Evolutionary conservation across 2,329 filamentous ascomycete genomes (phyloP).

Genomic region (Thielaviopsis punctulata): DNA sequence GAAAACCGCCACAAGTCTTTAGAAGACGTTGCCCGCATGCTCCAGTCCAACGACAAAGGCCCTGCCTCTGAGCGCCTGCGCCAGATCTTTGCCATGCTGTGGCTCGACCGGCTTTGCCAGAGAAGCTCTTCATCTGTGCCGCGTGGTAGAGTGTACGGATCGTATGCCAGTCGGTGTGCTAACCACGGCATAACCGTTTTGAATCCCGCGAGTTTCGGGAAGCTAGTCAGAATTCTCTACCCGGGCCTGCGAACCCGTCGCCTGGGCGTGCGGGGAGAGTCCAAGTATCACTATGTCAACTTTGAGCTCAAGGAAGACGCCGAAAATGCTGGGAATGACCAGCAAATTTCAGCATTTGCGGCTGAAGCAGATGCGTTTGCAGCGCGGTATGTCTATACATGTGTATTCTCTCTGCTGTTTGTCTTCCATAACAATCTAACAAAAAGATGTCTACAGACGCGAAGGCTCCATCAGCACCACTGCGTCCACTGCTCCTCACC

Average conservation of each 20-base stretch:
- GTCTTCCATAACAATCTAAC: neutral
- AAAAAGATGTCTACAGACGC: too few relatives aligned
- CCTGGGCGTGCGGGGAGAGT: slow-evolving; percentile 85
- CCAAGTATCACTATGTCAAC: slow-evolving; percentile 89
- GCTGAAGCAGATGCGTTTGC: neutral
- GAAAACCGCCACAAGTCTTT: slow-evolving; percentile 50
- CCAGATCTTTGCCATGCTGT: slow-evolving; percentile 78
- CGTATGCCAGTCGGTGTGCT: slow-evolving; percentile 83
- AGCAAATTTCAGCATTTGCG: neutral
- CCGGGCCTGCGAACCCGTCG: slow-evolving; percentile 85
- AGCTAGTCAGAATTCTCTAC: slow-evolving; percentile 89
- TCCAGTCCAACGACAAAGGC: slow-evolving; percentile 63
- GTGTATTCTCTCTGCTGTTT: neutral
- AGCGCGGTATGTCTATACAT: neutral
- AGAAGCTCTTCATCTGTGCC: slow-evolving; percentile 75
- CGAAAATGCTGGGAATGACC: slow-evolving; percentile 7
- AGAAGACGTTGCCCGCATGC: slow-evolving; percentile 55
- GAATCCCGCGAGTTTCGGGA: slow-evolving; percentile 94
- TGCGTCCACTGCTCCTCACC: neutral
- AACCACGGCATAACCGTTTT: slow-evolving; percentile 86
- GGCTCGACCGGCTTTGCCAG: slow-evolving; percentile 57
- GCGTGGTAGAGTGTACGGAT: slow-evolving; percentile 81
- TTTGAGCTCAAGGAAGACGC: slow-evolving; percentile 41
- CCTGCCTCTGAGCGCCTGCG: slow-evolving; percentile 69
- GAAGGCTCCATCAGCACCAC: neutral